Conservation (phyloP, 805 yeast species). For the Clavispora santaluciae region DNA sequence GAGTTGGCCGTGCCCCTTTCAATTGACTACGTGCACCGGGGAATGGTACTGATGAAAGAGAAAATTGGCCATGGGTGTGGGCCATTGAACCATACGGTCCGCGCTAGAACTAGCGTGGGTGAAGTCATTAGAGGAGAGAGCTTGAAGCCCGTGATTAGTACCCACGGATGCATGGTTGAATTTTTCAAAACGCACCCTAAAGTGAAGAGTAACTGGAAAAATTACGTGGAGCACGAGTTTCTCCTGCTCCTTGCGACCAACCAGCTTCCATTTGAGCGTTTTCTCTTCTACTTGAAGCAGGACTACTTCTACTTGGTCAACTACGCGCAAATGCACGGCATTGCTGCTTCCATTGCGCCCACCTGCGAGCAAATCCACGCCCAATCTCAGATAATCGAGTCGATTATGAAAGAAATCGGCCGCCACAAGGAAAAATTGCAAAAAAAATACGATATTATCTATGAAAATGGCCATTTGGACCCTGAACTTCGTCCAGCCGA, state of each 20-base stretch:
- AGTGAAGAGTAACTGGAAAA: slow-evolving; percentile 52
- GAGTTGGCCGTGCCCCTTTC: slow-evolving; percentile 49
- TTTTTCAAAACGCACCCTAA: slow-evolving; percentile 53
- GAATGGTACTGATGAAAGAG: slow-evolving; percentile 43
- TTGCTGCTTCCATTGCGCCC: slow-evolving; percentile 62
- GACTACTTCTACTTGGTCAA: slow-evolving; percentile 68
- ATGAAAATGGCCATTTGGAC: slow-evolving; percentile 36
- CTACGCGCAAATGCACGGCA: slow-evolving; percentile 61
- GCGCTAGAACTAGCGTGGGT: slow-evolving; percentile 7
- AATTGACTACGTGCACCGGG: slow-evolving; percentile 63
- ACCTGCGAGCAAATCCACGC: slow-evolving; percentile 45
- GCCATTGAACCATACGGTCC: slow-evolving; percentile 65
- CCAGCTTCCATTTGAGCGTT: slow-evolving; percentile 44
- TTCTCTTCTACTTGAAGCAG: slow-evolving; percentile 53
- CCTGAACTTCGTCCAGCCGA: slow-evolving; percentile 43
- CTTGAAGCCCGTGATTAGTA: background rate
- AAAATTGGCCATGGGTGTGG: slow-evolving; percentile 57
- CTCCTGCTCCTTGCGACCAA: slow-evolving; percentile 50
- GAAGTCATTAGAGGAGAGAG: slow-evolving; percentile 4
- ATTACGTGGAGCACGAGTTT: slow-evolving; percentile 59
- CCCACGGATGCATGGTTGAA: slow-evolving; percentile 28
- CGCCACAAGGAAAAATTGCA: slow-evolving; percentile 50
- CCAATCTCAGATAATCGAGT: slow-evolving; percentile 46
- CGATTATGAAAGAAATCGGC: slow-evolving; percentile 51
- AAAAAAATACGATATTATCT: slow-evolving; percentile 35